Evolutionary conservation across 495 filamentous ascomycete genomes (phyloP), one percentile per base, ranked within the genome.

Genomic region (Aspergillus sparsus): DNA sequence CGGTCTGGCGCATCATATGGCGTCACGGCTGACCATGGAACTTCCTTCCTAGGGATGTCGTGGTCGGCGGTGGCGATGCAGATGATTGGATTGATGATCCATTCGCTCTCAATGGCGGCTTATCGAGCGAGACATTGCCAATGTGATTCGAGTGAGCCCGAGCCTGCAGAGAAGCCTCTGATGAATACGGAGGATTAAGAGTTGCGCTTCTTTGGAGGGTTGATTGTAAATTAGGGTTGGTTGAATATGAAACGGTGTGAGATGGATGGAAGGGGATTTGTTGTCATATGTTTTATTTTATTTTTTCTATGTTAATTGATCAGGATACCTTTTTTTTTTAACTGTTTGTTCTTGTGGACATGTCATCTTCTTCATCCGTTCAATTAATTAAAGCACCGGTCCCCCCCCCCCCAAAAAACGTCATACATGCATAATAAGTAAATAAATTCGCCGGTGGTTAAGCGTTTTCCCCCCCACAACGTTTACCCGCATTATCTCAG

Each of bases 51-150:
- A 35, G 63, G 63, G 33, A 58, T 65, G 58, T 32, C 59, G 53
- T 65, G 63, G 63, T 36, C 63, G 32, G 58, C 58, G 18, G 49
- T 42, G 15, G 51, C 36, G 13, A 32, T 65, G 39, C 63, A 65
- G 53, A 13, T 39, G 2, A 13, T 65, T 18, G 49, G 60, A 9
- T 41, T 41, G n/a, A 41, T 41, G 4, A 41, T 11, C 37, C 42
- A 42, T 47, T 27, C 3, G 21, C 12, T 44, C 32, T n/a, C 21
- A 3, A 27, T 27, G 3, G 21, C 21, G 3, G 21, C 21, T 27
- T 27, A 27, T 27, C 21, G 21, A 27, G 1, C 21, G 21, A 27
- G 21, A 27, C 21, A 27, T 27, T 27, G 21, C 3, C 21, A 27
- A 1, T 27, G 21, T 27, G 21, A 27, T 3, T 1, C 21, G 3